Evolutionary conservation across 2,329 filamentous ascomycete genomes (phyloP), one percentile per base, ranked within the genome.

Genomic region (Diaporthe sp.): DNA sequence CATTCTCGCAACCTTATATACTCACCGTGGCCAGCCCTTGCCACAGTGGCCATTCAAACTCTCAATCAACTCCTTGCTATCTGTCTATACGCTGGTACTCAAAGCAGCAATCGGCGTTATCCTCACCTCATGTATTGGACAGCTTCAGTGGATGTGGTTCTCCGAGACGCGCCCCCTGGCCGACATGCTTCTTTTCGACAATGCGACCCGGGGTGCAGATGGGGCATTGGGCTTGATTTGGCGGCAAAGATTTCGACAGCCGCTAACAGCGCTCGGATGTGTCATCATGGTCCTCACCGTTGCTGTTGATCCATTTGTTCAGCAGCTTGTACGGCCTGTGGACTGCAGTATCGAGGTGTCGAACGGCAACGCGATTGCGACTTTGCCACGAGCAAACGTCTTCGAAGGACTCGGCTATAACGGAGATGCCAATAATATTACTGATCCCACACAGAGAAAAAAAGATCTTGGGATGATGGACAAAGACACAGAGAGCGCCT

Each of bases 341-440:
- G 42, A 46, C 17, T 65, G 61, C 8, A 31, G 25, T 31, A 1
- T 31, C 9, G 17, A 31, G 17, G 4, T 31, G 2, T 34, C 2
- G 2, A 9, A 0, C 4, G 61, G 3, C 25, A 10, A 1, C 0
- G 25, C 4, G 8, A 1, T 2, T 6, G 42, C 42, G 39, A 65
- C 4, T 1, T 13, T 46, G 17, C 42, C 61, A 22, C 61, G 61
- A 19, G 4, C 42, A 1, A 65, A 49, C 2, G 25, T 31, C 25
- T 34, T 46, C 25, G 42, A 31, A 22, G 17, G 8, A 8, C 19
- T 10, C 7, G 34, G 34, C 10, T 39, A 37, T n/a, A 4, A 31
- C 2, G 4, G 4, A 31, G 4, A 4, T 4, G 28, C 1, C 28
- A 31, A 31, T 31, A 1, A n/a, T n/a, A n/a, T 31, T 31, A 31